Base-by-base conservation (phyloP, 768 basidiomycete species). In the Leccinum subtestaceum region DNA sequence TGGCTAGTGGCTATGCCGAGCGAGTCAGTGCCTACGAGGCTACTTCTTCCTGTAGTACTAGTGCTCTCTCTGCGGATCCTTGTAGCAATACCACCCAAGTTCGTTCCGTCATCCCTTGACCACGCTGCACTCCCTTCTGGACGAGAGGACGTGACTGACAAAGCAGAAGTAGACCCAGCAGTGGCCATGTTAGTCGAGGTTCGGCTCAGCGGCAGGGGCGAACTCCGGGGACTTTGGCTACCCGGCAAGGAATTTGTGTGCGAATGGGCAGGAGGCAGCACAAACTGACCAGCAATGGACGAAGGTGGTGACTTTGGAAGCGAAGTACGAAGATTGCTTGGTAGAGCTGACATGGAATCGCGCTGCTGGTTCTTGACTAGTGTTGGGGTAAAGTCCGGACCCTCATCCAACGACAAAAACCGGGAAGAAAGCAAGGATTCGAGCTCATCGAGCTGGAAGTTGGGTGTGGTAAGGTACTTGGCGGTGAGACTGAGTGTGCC, bases 381-480 rank as follows among this genome's bases (percentile, higher is more conserved):
- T 0, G 91, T 92, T 0, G 89, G 91, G 0, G 87, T 83, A 67
- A 91, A 92, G 31, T 81, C 82, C 12, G 77, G 77, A 17, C 81
- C 85, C 64, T 84, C 82, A 64, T 89, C 87, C 56, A 84, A 77
- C 2, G 86, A 86, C 25, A 88, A 77, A 66, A 93, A 89, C 13
- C 84, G 78, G 4, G 86, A 87, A 3, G 88, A 91, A 5, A 93
- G 76, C 2, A 91, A 74, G 1, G 87, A 86, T 72, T 93, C 91
- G 32, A 87, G 78, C 63, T 90, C 87, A 71, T 91, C 89, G 31
- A 92, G 75, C 61, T 84, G 80, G 76, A 93, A 93, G 65, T 81
- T 76, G 4, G 90, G 88, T 1, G 80, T 75, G 12, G 81, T 76
- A 50, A 92, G 83, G 72, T 89, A 92, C 27, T 81, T 84, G 36